Evolutionary conservation across 805 yeast species (phyloP).

Genomic region (Candida easanensis): DNA sequence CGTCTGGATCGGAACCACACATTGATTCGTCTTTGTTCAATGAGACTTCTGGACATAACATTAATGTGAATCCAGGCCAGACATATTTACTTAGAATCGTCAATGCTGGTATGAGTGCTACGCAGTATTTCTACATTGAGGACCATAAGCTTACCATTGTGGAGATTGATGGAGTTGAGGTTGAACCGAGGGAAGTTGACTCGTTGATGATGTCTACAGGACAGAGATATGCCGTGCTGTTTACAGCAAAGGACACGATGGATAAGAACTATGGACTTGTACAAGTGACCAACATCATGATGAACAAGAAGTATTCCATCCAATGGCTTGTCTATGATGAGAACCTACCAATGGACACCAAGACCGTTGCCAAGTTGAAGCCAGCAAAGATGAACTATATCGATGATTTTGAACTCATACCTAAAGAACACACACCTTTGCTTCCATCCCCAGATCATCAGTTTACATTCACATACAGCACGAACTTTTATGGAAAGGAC

Average conservation of each 20-base stretch:
- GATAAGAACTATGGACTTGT: slow-evolving; percentile 45
- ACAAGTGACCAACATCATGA: slow-evolving; percentile 55
- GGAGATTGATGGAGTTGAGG: slow-evolving; percentile 58
- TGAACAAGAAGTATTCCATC: slow-evolving; percentile 62
- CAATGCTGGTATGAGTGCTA: slow-evolving; percentile 56
- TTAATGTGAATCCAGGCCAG: slow-evolving; percentile 41
- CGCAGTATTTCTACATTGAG: slow-evolving; percentile 53
- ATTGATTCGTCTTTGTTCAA: slow-evolving; percentile 46
- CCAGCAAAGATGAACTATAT: slow-evolving; percentile 12
- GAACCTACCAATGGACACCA: slow-evolving; percentile 36
- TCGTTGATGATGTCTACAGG: slow-evolving; percentile 64
- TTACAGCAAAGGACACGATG: slow-evolving; percentile 47
- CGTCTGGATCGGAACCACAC: slow-evolving; percentile 47
- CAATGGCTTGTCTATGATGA: slow-evolving; percentile 53
- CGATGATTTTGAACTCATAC: slow-evolving; percentile 35
- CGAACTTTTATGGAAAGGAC: slow-evolving; percentile 59
- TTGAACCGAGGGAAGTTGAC: slow-evolving; percentile 46
- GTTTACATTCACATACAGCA: slow-evolving; percentile 47
- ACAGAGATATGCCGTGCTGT: slow-evolving; percentile 67
- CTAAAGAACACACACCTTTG: slow-evolving; percentile 36
- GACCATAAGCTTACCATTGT: slow-evolving; percentile 51
- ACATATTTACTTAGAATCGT: slow-evolving; percentile 49
- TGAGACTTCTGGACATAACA: slow-evolving; percentile 43
- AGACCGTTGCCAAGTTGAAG: slow-evolving; percentile 32
- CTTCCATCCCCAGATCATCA: slow-evolving; percentile 55